phyloP scores from a whole-genome alignment of 2,329 filamentous ascomycete genomes.

The Penicillium psychrosexuale region DNA sequence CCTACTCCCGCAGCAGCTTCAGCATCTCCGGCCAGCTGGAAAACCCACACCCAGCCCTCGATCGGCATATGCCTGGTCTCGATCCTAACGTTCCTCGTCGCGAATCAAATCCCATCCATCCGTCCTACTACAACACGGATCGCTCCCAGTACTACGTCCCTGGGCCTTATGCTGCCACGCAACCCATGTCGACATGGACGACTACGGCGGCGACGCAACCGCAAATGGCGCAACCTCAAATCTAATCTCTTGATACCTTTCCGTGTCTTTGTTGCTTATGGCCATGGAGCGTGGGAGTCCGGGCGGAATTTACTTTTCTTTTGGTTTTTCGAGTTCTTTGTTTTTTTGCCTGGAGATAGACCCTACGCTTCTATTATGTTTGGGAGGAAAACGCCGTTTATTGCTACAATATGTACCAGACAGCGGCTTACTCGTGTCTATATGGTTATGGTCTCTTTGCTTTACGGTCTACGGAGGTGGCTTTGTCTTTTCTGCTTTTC shows the following conservation, averaged over 20 bases:
- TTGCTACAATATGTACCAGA: conserved; percentile 1
- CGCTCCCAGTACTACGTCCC: conserved; percentile 36
- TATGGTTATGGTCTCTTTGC: conserved; percentile 8
- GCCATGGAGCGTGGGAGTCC: conserved; percentile 6
- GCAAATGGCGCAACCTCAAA: conserved; percentile 39
- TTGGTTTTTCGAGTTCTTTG: neutral
- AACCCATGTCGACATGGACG: conserved; percentile 37
- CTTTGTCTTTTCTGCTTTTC: neutral
- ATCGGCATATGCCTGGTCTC: conserved; percentile 33
- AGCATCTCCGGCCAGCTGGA: conserved; percentile 36
- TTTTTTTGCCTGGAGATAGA: conserved; percentile 16
- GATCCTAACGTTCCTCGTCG: conserved; percentile 36
- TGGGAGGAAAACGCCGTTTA: conserved; percentile 8
- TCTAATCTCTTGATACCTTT: conserved; percentile 24
- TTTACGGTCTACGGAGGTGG: conserved; percentile 4
- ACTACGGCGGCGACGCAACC: conserved; percentile 38
- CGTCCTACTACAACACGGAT: conserved; percentile 36
- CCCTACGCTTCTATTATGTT: conserved; percentile 4
- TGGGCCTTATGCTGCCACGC: conserved; percentile 31
- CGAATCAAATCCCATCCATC: conserved; percentile 35
- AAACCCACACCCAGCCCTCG: conserved; percentile 28
- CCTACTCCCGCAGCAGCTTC: conserved; percentile 40
- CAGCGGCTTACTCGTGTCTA: conserved; percentile 4
- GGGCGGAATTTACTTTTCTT: neutral
- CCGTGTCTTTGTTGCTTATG: conserved; percentile 3